Evolutionary conservation across 2,329 filamentous ascomycete genomes (phyloP), one percentile per base, ranked within the genome.

Genomic region (Botrytis fabae): DNA sequence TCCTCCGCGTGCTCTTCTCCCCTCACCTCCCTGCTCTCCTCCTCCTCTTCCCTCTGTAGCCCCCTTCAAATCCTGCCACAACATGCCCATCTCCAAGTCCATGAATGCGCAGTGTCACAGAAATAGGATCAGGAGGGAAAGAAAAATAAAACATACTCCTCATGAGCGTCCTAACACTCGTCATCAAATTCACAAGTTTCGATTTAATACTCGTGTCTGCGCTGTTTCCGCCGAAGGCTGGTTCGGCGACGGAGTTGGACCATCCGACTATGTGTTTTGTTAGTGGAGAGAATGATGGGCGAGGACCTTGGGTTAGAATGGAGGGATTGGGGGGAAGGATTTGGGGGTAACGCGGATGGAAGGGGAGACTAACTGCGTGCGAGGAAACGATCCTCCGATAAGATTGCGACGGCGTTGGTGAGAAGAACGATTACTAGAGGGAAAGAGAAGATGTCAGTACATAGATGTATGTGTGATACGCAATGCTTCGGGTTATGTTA

Each of bases 371-470:
- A 90, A 91, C 84, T 94, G 83, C 93, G 90, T 73, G 85, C 92
- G 77, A 97, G 92, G 83, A 97, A 97, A 75, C 94, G 92, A 84
- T 97, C 94, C 89, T 97, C 95, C 79, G 94, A 97, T 77, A 98
- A 92, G 81, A 98, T 90, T 76, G 95, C 94, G 81, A 98, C 92
- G 77, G 94, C 93, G 84, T 99, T 99, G 84, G 96, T 91, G 81
- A 98, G 89, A 80, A 98, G 93, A 81, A 97, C 87, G 78, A 90
- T 88, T 77, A 95, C 93, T 94, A 35, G 54, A 80, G 35, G 64
- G 12, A 16, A 80, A 38, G 60, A 8, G 6, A 42, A 62, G 4
- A 18, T 20, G 64, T 73, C 63, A 69, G 68, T 46, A 35, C 60
- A 3, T 28, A 25, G 2, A 40, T 62, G 25, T 42, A 35, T 66